Evolutionary conservation across 805 yeast species (phyloP), one percentile per base, ranked within the genome.

Genomic region (Komagataella pseudopastoris): DNA sequence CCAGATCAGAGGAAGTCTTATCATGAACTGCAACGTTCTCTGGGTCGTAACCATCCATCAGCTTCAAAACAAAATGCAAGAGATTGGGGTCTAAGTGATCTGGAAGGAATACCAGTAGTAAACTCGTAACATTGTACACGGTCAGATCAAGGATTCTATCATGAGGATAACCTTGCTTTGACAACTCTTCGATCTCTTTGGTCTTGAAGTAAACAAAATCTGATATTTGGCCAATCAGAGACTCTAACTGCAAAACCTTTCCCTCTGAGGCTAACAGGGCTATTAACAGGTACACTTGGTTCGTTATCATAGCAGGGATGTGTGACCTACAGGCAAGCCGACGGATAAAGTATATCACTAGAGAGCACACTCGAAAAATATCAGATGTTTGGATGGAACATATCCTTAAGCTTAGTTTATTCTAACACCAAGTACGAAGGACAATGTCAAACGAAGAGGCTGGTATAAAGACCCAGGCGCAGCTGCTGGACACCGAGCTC

Each of bases 361-460:
- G 36, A 30, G 7, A n/a, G n/a, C 10, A 30, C 39, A 30, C 39
- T 30, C 39, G 39, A 30, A 30, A 10, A 30, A 10, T 30, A 14
- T 10, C 4, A 14, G 14, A 30, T 30, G 39, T 30, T 30, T 14
- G 39, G 39, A 30, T 30, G 39, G 10, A 30, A 4, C 49, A 4
- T 52, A 20, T 20, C 20, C 20, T 20, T 20, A 20, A 20, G 20
- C 20, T 20, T 20, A 20, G 20, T 20, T 18, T 20, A 20, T 20
- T 20, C 20, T 3, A 20, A 20, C 20, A 20, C 60, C 23, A 54
- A 51, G 23, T 54, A 52, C 45, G 51, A 45, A 18, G 48, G 55
- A 10, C 52, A 56, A 2, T 62, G 64, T 49, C 55, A 54, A 46
- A 49, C 39, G 39, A 30, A 30, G 39, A 30, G 14, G 39, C 39